Base-by-base conservation (phyloP, 345 rosid genomes). In the Corchorus capsularis region DNA sequence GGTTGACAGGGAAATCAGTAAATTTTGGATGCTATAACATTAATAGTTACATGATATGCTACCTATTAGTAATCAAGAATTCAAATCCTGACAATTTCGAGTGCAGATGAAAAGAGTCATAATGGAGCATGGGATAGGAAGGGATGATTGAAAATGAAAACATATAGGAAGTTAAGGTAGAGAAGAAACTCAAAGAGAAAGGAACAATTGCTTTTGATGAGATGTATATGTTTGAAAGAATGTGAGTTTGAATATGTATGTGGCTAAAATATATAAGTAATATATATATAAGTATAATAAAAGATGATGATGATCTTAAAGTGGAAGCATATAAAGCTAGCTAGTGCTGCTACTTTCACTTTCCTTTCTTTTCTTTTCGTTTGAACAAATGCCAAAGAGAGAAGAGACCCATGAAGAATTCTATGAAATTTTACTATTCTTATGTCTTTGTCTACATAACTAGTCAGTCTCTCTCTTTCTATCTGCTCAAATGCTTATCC, bases 121-220 rank as follows among this genome's bases (percentile, higher is more conserved):
- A 27, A 27, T 1, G 27, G 27, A n/a, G n/a, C n/a, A n/a, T n/a
- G 27, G 27, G 27, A 1, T 27, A 27, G 27, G 27, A 27, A 27
- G 22, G 22, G 17, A 43, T 37, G 37, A 52, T 15, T 73, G 74
- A 46, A 78, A 47, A 43, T 41, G 4, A 5, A 12, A 5, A 20
- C n/a, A 37, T 47, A n/a, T 16, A 45, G n/a, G 6, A 71, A 16
- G 20, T 4, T 2, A 45, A 53, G 50, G 43, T 6, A 35, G n/a
- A 14, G 70, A 17, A 19, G 62, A 41, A 69, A 61, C 54, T 53
- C 69, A 53, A 72, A 62, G 74, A 66, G 69, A 56, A 79, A 27
- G 66, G 80, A 73, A 69, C 77, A 66, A 50, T 53, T 19, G 61
- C 72, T 69, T 74, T 79, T 52, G 66, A 74, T 27, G 27, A 27